A percentile compares a stretch with the other conserved stretches of the same genome.
Conservation (phyloP, 441 rosid species). For the Hura crepitans region DNA sequence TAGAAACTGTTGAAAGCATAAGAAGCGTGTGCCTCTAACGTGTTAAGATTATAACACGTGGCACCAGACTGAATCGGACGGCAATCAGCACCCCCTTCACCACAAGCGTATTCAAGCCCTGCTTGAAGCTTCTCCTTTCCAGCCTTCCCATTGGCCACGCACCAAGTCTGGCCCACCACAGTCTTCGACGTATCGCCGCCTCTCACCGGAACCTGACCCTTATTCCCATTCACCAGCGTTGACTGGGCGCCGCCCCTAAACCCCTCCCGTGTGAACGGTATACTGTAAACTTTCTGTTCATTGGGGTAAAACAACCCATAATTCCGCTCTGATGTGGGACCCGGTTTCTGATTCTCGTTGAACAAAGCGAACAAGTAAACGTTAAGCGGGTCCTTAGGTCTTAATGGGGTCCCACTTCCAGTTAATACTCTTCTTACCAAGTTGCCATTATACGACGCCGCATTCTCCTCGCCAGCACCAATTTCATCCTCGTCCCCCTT, state of each 20-base stretch:
- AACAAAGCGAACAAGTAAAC: constrained; percentile 81
- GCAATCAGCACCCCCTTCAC: constrained; percentile 85
- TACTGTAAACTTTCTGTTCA: constrained; percentile 58
- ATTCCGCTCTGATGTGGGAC: constrained; percentile 76
- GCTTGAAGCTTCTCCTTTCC: constrained; percentile 60
- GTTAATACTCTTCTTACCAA: constrained; percentile 62
- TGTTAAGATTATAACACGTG: constrained; percentile 58
- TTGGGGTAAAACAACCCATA: constrained; percentile 80
- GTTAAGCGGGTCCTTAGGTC: constrained; percentile 62
- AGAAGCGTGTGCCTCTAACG: constrained; percentile 76
- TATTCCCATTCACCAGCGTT: constrained; percentile 31
- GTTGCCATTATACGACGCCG: constrained; percentile 82
- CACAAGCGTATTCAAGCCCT: constrained; percentile 81
- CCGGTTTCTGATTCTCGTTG: constrained; percentile 70
- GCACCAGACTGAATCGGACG: constrained; percentile 60
- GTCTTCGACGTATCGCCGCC: constrained; percentile 33
- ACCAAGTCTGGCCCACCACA: constrained; percentile 60
- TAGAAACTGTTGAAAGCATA: constrained; percentile 89
- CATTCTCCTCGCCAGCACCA: constrained; percentile 63
- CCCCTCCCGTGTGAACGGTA: constrained; percentile 50
- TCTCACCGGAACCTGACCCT: constrained; percentile 35
- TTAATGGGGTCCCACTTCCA: constrained; percentile 76
- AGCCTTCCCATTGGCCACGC: constrained; percentile 62
- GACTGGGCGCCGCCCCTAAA: constrained; percentile 32
- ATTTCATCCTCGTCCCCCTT: constrained; percentile 64